Conservation (phyloP, 2,329 filamentous ascomycete genomes). For the Ophiostoma tasmaniense region DNA sequence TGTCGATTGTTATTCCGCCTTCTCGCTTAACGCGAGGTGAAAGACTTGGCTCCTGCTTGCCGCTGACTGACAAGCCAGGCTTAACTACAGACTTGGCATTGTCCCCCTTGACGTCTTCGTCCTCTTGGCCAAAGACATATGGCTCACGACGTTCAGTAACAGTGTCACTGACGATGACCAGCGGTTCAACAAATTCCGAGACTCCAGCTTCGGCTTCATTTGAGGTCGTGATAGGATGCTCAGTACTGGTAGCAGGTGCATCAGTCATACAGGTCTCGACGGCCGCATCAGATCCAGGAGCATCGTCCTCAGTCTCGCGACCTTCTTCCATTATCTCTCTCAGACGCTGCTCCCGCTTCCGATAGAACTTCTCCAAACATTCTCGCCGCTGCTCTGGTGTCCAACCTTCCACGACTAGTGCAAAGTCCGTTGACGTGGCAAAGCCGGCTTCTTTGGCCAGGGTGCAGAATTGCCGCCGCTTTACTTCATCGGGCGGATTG, state of each 20-base stretch:
- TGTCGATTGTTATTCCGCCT: neutral
- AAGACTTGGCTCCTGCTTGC: neutral
- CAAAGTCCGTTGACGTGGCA: slow-evolving; percentile 70
- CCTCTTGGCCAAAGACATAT: neutral
- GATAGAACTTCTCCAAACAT: slow-evolving; percentile 75
- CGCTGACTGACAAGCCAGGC: too few species aligned
- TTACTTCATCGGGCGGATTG: slow-evolving; percentile 65
- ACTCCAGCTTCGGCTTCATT: neutral
- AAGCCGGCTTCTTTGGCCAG: slow-evolving; percentile 80
- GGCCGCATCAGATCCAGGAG: neutral
- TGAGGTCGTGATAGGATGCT: neutral
- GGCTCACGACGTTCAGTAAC: slow-evolving; percentile 9
- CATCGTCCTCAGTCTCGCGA: slow-evolving; percentile 16
- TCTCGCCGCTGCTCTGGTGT: slow-evolving; percentile 72
- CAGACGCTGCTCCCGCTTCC: slow-evolving; percentile 49
- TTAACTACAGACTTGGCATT: neutral
- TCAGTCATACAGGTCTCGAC: neutral
- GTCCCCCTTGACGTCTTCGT: neutral
- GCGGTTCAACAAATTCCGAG: neutral
- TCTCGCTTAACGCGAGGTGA: neutral
- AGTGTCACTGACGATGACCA: slow-evolving; percentile 11
- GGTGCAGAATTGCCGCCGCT: slow-evolving; percentile 75
- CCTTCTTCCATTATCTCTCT: slow-evolving; percentile 16
- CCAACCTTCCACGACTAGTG: slow-evolving; percentile 82
- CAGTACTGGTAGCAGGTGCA: neutral